Percentiles rank a stretch among this genome's conserved stretches.
These are phyloP conservation scores for Aspergillus versicolor DNA, from an alignment of 2,329 filamentous ascomycete genomes.

Conservation along the genomic window DNA sequence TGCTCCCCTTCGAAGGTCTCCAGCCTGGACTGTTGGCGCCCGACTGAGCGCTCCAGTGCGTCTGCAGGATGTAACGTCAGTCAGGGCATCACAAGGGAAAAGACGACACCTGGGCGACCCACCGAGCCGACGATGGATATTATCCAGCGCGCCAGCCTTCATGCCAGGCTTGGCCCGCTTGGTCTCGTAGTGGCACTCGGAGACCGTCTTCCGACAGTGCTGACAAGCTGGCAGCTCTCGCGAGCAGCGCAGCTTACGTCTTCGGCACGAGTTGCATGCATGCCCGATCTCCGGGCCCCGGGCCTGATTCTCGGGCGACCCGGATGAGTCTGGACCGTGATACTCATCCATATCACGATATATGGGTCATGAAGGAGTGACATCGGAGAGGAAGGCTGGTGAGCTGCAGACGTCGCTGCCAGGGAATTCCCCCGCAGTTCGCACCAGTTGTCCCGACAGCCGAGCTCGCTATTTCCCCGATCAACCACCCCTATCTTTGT, in stretches of 20 bases:
- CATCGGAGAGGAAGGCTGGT: not conserved
- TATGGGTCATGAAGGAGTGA: not conserved
- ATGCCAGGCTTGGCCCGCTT: slow-evolving; percentile 39
- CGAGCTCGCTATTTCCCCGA: not conserved
- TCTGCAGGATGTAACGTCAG: not conserved
- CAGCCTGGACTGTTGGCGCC: not conserved
- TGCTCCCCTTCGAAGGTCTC: not conserved
- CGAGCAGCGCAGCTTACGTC: slow-evolving; percentile 37
- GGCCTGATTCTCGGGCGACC: not conserved
- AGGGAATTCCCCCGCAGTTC: not conserved
- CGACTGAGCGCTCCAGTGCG: slow-evolving; percentile 12
- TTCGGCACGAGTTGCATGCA: slow-evolving; percentile 36
- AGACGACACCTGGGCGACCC: not conserved
- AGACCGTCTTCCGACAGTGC: slow-evolving; percentile 25
- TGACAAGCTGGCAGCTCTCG: slow-evolving; percentile 34
- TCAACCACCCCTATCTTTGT: not conserved
- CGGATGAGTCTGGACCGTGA: not conserved
- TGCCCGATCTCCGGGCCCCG: not conserved
- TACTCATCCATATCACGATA: not conserved
- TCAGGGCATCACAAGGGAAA: not conserved
- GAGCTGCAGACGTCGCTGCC: not conserved
- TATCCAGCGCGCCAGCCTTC: slow-evolving; percentile 40
- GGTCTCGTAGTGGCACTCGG: slow-evolving; percentile 31
- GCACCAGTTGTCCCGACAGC: not conserved
- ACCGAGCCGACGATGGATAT: slow-evolving; percentile 33